Evolutionary conservation across 192 early-diverging fungal genomes (phyloP), one percentile per base, ranked within the genome.

Genomic region (Backusella westeae): DNA sequence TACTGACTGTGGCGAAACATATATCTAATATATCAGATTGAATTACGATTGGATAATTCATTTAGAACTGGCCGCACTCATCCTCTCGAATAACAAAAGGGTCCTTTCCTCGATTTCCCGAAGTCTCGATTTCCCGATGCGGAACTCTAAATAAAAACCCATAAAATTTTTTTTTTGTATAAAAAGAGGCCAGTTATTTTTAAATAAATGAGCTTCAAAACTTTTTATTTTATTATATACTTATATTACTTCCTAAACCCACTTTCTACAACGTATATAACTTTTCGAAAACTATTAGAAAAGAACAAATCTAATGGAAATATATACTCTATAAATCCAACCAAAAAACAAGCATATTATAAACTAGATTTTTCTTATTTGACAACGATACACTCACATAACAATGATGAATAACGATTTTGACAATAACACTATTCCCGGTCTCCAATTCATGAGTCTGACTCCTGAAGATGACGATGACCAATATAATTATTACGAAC

Each of bases 391-490:
- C 56, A 63, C 21, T 14, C 9, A 29, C 12, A 56, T 21, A 56
- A 63, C 53, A 63, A 63, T 29, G 26, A 63, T 29, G 12, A 34
- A 71, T 29, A 46, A 44, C 44, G 29, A 46, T 46, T 23, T 46
- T 19, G 29, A 44, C 26, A 32, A 71, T 41, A 44, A 34, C 39
- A 44, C 10, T 56, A 73, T 73, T 29, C 56, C 72, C n/a, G 56
- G 56, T 15, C 26, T 29, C 56, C 56, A 63, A 32, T 75, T 75
- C 41, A 34, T 75, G 10, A 29, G 21, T 21, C 34, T 75, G 14
- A 75, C 74, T 35, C 42, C 74, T 26, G 74, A 75, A 34, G 74
- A 75, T 9, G 65, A 75, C 4, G 39, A 75, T 19, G 23, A 59
- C 23, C 38, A 56, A 10, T 74, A 75, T n/a, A 34, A 53, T 10